phyloP scores from a whole-genome alignment of 768 basidiomycete species.

The Podaxis sp. region DNA sequence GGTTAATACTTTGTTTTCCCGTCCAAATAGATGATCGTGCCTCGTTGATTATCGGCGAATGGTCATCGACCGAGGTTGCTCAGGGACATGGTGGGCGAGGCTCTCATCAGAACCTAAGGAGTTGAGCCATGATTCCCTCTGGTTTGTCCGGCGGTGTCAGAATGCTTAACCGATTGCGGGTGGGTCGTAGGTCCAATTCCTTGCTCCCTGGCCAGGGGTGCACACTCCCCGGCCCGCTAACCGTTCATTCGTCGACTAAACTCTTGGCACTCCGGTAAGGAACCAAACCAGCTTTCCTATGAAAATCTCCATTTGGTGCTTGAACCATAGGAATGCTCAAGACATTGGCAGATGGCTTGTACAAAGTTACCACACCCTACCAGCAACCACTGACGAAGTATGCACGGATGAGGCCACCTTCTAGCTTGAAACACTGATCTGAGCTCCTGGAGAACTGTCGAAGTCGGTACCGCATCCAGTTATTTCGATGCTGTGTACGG shows the following conservation, averaged over 20 bases:
- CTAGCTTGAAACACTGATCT: conserved; percentile 7
- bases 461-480: not conserved
- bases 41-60: not conserved
- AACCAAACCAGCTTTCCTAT: not conserved
- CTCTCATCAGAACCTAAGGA: not conserved
- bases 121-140: not conserved
- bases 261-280: not conserved
- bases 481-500: not conserved
- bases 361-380: not conserved
- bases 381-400: not conserved
- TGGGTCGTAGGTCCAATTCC: not conserved
- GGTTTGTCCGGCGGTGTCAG: not conserved
- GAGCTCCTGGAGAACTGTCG: conserved; percentile 4
- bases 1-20: not conserved
- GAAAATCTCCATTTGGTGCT: not conserved
- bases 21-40: conserved; percentile 1
- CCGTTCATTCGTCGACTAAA: not conserved
- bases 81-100: not conserved
- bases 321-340: not conserved
- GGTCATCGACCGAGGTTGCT: not conserved
- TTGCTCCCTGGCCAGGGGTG: not conserved
- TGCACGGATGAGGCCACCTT: not conserved
- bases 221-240: not conserved
- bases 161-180: not conserved
- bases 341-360: not conserved